Percentiles rank a stretch among this genome's conserved stretches.
phyloP scores from a whole-genome alignment of 2,329 filamentous ascomycete species.

The Thelonectria olida region DNA sequence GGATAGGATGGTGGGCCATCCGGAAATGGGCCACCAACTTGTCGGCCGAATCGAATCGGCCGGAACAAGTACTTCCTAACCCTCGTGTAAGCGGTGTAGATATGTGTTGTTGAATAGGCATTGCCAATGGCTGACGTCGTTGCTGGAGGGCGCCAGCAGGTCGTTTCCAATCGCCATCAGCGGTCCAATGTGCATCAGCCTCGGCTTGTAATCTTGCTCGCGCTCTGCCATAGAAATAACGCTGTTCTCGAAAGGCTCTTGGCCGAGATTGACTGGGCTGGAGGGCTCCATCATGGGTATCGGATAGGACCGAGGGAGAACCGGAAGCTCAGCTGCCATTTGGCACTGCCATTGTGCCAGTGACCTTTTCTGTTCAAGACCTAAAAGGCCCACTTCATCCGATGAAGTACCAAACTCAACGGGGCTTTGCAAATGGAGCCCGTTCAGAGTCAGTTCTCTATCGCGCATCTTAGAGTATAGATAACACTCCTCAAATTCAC shows the following conservation, averaged over 20 bases:
- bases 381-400: not conserved
- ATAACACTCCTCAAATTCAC: constrained; percentile 20
- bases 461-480: not conserved
- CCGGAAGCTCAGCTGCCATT: not conserved
- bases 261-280: not conserved
- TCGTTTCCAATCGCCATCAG: constrained; percentile 18
- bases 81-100: not conserved
- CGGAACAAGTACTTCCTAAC: not conserved
- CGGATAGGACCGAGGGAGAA: not conserved
- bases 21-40: constrained; percentile 7
- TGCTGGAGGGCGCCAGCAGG: not conserved
- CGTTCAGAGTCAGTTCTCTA: not conserved
- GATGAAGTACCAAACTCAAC: not conserved
- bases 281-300: not conserved
- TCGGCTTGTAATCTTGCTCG: not conserved
- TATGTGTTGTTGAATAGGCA: not conserved
- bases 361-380: not conserved
- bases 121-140: constrained; percentile 8
- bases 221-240: not conserved
- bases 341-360: not conserved
- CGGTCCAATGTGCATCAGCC: constrained; percentile 1
- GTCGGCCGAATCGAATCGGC: constrained; percentile 1
- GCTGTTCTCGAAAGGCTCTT: not conserved
- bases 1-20: not conserved
- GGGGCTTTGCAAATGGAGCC: not conserved